phyloP scores from a whole-genome alignment of 2,329 filamentous ascomycete genomes.

The Teratosphaeria viscida region DNA sequence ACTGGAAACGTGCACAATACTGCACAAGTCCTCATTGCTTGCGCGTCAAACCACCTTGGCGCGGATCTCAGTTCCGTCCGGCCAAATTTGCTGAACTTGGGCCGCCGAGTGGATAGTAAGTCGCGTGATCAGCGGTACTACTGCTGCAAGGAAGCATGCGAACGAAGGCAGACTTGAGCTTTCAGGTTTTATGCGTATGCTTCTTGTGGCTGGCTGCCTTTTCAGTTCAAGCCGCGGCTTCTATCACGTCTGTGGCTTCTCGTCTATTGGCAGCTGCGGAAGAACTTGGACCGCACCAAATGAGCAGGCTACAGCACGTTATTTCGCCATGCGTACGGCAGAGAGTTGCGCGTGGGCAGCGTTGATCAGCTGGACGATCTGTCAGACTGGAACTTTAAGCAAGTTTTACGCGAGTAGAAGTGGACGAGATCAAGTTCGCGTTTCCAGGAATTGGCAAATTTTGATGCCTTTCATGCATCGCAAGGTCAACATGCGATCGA shows the following conservation, averaged over 20 bases:
- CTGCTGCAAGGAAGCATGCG: not conserved
- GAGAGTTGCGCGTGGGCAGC: not conserved
- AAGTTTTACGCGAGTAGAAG: not conserved
- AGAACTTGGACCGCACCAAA: not conserved
- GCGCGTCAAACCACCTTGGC: not conserved
- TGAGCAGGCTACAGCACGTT: not conserved
- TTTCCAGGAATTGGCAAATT: not conserved
- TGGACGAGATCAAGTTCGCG: not conserved
- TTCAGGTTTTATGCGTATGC: too few species aligned
- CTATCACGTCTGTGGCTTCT: not conserved
- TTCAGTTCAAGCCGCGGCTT: not conserved
- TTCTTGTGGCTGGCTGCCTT: not conserved
- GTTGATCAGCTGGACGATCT: not conserved
- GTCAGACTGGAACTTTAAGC: not conserved
- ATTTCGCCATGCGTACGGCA: not conserved
- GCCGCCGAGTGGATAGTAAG: not conserved
- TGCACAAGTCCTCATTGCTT: too few species aligned
- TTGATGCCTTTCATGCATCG: not conserved
- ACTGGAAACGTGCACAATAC: too few species aligned
- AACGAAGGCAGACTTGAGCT: not conserved
- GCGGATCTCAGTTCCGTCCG: not conserved
- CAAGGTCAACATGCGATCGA: not conserved
- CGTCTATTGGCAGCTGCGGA: not conserved
- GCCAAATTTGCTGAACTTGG: not conserved
- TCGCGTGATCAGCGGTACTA: not conserved